Percentiles rank a stretch among this genome's conserved stretches.
phyloP scores from a whole-genome alignment of 768 basidiomycete genomes.

The Auriscalpium microsporum region DNA sequence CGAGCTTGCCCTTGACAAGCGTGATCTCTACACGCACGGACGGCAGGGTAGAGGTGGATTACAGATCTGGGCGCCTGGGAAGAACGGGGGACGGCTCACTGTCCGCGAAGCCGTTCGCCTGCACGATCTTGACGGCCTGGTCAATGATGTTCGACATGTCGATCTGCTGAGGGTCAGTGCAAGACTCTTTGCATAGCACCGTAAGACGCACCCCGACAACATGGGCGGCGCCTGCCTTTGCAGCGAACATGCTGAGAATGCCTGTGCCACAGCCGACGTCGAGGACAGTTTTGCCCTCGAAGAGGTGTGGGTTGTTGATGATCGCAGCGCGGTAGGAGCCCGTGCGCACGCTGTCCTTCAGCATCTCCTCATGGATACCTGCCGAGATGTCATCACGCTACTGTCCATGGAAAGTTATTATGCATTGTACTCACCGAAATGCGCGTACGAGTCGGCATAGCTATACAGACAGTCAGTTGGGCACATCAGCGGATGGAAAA shows the following conservation, averaged over 20 bases:
- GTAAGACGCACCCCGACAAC: conserved; percentile 73
- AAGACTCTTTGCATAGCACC: too few species aligned
- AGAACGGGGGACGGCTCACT: conserved; percentile 44
- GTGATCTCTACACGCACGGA: conserved; percentile 58
- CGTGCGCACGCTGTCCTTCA: conserved; percentile 94
- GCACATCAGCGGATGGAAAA: background rate
- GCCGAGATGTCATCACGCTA: background rate
- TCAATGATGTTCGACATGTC: conserved; percentile 99
- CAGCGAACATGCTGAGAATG: conserved; percentile 96
- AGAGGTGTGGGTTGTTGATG: conserved; percentile 88
- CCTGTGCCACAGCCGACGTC: conserved; percentile 99
- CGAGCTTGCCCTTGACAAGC: conserved; percentile 95
- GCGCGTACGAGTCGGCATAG: conserved; percentile 94
- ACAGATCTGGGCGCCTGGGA: conserved; percentile 1
- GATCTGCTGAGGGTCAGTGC: conserved; percentile 43
- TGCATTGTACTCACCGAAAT: conserved; percentile 58
- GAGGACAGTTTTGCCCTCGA: conserved; percentile 93
- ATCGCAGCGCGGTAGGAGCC: conserved; percentile 93
- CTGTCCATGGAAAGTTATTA: background rate
- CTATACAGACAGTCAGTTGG: conserved; percentile 29
- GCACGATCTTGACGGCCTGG: conserved; percentile 94
- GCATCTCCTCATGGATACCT: conserved; percentile 99
- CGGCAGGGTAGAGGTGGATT: background rate
- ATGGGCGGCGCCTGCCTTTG: conserved; percentile 88
- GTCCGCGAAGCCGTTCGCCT: conserved; percentile 93